Conservation (phyloP, 2,329 filamentous ascomycete species). For the Harringtonia aguacate region DNA sequence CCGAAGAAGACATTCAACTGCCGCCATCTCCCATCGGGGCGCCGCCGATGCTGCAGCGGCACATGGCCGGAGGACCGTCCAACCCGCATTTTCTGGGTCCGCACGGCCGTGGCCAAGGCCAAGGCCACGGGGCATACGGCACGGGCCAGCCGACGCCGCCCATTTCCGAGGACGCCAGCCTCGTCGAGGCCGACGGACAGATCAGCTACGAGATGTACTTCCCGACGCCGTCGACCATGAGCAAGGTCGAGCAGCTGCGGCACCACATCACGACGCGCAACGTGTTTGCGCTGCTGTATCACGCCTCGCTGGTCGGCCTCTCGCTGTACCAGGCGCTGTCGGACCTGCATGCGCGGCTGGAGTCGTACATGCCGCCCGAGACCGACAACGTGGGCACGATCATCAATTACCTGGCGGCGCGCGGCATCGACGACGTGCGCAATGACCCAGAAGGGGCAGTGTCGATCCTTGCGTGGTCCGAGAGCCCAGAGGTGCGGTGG, state of each 20-base stretch:
- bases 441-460: conserved; percentile 49
- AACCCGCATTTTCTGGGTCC: conserved; percentile 15
- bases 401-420: conserved; percentile 47
- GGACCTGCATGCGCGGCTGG: conserved; percentile 51
- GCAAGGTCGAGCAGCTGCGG: conserved; percentile 35
- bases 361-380: conserved; percentile 45
- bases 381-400: conserved; percentile 48
- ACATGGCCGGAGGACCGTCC: conserved; percentile 6
- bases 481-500: conserved; percentile 51
- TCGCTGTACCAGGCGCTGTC: conserved; percentile 52
- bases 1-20: conserved; percentile 34
- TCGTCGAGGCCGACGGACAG: conserved; percentile 37
- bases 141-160: conserved; percentile 30
- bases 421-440: conserved; percentile 53
- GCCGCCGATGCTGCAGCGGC: conserved; percentile 27
- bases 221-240: conserved; percentile 40
- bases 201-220: conserved; percentile 56
- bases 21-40: conserved; percentile 31
- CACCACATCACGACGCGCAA: conserved; percentile 59
- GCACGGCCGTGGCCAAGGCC: conserved; percentile 4
- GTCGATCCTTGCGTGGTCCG: conserved; percentile 54
- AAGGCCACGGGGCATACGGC: conserved; percentile 10
- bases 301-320: conserved; percentile 53
- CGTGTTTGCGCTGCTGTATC: conserved; percentile 54
- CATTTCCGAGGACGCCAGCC: conserved; percentile 30